Evolutionary conservation across 2,329 filamentous ascomycete genomes (phyloP), one percentile per base, ranked within the genome.

Genomic region (Verruconis gallopava): DNA sequence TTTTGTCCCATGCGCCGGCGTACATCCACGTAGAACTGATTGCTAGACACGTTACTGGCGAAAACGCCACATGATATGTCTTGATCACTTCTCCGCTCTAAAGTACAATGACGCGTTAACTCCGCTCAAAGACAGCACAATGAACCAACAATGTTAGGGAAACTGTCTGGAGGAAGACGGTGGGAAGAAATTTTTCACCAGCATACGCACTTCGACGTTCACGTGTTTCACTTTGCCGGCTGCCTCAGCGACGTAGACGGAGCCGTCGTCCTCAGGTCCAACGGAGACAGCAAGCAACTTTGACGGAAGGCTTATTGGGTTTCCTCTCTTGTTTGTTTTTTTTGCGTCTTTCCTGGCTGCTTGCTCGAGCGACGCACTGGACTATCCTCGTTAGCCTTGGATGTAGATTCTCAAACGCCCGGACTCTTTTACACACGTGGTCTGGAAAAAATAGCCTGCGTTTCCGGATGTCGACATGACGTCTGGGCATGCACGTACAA

Each of bases 1-100:
- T 72, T 64, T 93, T 94, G 63, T 98, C 89, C 91, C 91, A 98
- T 45, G 80, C 91, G 22, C 88, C 89, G 18, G 85, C 85, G 59
- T 85, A 95, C 9, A 95, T 56, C 1, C 71, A 81, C 39, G 54
- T 3, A 54, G 53, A 11, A 44, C 39, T 9, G 25, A 85, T 67
- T 13, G 81, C 76, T 20, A 93, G 62, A 50, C 81, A 83, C 6
- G 85, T 89, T 3, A 44, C 4, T 9, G 42, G 42, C 18, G 36
- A 21, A 2, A 50, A 38, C 9, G 38, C 25, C n/a, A 30, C n/a
- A n/a, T n/a, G 25, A 30, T 30, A 30, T 35, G 38, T 14, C 25
- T 17, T 13, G 4, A 54, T 56, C 14, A 60, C n/a, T n/a, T n/a
- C n/a, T n/a, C n/a, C n/a, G n/a, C n/a, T n/a, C n/a, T n/a, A n/a